Conservation (phyloP, 192 early-diverging fungal genomes). For the Funneliformis mosseae region DNA sequence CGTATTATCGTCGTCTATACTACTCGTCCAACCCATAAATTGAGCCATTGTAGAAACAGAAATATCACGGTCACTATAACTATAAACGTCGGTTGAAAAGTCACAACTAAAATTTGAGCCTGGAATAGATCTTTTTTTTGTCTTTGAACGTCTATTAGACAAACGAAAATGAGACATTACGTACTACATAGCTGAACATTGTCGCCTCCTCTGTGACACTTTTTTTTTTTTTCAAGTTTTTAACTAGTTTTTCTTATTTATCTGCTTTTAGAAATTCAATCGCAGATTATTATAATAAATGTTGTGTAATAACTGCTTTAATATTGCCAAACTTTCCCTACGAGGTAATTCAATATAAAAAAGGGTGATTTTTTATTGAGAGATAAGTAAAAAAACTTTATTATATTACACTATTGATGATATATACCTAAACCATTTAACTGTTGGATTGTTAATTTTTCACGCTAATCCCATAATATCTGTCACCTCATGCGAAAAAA, state of each 20-base stretch:
- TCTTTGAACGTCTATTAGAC: not conserved
- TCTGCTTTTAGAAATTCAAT: not conserved
- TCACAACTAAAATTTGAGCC: not conserved
- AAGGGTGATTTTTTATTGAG: not conserved
- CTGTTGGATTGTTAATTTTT: too few species aligned
- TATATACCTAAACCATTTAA: too few species aligned
- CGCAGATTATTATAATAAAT: too few species aligned
- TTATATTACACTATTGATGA: too few species aligned
- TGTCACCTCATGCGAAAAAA: not conserved
- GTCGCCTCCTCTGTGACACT: not conserved
- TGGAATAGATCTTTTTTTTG: not conserved
- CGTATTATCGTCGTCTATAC: not conserved
- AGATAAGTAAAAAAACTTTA: not conserved
- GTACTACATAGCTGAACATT: not conserved
- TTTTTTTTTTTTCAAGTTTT: not conserved
- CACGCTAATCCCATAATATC: too few species aligned
- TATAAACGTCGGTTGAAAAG: not conserved
- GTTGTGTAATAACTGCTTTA: too few species aligned
- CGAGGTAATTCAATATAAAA: not conserved
- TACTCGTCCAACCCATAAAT: not conserved
- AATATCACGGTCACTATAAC: not conserved
- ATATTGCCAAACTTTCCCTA: not conserved
- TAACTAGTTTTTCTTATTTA: not conserved
- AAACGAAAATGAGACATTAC: not conserved
- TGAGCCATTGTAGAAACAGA: not conserved